Evolutionary conservation across 2,329 filamentous ascomycete genomes (phyloP), one percentile per base, ranked within the genome.

Genomic region (Alternaria alternata): DNA sequence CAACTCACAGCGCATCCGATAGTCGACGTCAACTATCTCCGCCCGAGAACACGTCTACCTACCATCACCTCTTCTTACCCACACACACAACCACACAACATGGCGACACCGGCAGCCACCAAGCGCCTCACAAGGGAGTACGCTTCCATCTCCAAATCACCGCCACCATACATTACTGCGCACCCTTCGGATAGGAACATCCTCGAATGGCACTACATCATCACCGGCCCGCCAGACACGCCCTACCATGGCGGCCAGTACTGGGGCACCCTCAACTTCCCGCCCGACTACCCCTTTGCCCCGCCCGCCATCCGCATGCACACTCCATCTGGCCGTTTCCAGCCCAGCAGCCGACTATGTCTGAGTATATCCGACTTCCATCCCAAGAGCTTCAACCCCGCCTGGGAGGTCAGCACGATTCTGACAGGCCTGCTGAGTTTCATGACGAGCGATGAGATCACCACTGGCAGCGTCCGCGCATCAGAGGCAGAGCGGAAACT

Each of bases 391-490:
- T 99, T 98, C 84, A 99, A 99, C 78, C 95, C 95, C 2, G 94
- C 95, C 1, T 99, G 95, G 95, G 94, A 97, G 75, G 95, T 99
- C 7, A 94, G 91, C 55, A 99, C 95, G 0, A 99, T 99, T 66
- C 83, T 99, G 16, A 96, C 96, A 56, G 95, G 95, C 9, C 86
- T 99, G 28, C 84, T 98, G 64, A 96, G 91, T 39, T 99, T 99
- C 81, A 99, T 99, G 95, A 98, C 94, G 3, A 93, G 92, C 67
- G 94, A 99, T 75, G 95, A 99, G 82, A 97, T 98, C 91, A 99
- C 95, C 0, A 98, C 95, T 0, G 95, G 95, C 2, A 94, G 90
- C 30, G 88, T 99, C 30, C 89, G 90, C 6, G 92, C 89, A 18
- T 90, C 88, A 0, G 87, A 92, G 51, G 83, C 86, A 4, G 94